A percentile compares a stretch with the other conserved stretches of the same genome.
Evolutionary conservation across 2,329 filamentous ascomycete genomes (phyloP).

Genomic region (Aureobasidium sp.): DNA sequence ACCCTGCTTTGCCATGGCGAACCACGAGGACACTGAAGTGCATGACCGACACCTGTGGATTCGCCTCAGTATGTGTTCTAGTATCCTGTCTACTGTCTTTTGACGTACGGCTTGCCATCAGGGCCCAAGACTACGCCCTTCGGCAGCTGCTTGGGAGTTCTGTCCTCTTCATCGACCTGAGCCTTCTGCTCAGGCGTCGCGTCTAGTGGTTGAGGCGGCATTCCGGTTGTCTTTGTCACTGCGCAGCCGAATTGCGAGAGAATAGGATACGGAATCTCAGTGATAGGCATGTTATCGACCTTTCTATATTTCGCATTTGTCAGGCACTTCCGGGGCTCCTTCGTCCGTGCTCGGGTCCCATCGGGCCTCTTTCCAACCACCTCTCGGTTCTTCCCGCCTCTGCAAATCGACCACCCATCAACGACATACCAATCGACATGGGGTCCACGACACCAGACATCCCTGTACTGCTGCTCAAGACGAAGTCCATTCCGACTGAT

Average conservation of each 20-base stretch:
- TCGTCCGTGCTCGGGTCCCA: slow-evolving; percentile 12
- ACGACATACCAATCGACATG: slow-evolving; percentile 3
- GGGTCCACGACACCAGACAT: slow-evolving; percentile 18
- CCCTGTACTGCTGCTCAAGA: slow-evolving; percentile 69
- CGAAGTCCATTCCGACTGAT: slow-evolving; percentile 62
- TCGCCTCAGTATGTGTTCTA: slow-evolving; percentile 6
- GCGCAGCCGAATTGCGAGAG: slow-evolving; percentile 31
- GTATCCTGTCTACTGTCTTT: neutral
- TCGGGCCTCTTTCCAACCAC: neutral
- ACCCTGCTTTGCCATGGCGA: slow-evolving; percentile 49
- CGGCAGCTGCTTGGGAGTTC: slow-evolving; percentile 47
- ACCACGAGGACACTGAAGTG: slow-evolving; percentile 53
- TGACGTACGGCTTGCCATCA: slow-evolving; percentile 73
- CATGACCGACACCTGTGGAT: slow-evolving; percentile 59
- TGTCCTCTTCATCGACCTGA: slow-evolving; percentile 20
- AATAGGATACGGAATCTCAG: slow-evolving; percentile 30
- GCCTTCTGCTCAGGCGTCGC: slow-evolving; percentile 23
- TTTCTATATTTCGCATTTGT: slow-evolving; percentile 15
- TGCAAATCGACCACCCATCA: slow-evolving; percentile 1
- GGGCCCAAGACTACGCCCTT: slow-evolving; percentile 68
- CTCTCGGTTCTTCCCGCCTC: slow-evolving; percentile 9
- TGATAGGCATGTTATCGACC: slow-evolving; percentile 27
- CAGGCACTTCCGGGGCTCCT: neutral
- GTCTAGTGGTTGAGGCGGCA: slow-evolving; percentile 30
- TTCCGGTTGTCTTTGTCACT: slow-evolving; percentile 30